Conservation (phyloP, 1,284 basidiomycete genomes). For the Naganishia sp. region DNA sequence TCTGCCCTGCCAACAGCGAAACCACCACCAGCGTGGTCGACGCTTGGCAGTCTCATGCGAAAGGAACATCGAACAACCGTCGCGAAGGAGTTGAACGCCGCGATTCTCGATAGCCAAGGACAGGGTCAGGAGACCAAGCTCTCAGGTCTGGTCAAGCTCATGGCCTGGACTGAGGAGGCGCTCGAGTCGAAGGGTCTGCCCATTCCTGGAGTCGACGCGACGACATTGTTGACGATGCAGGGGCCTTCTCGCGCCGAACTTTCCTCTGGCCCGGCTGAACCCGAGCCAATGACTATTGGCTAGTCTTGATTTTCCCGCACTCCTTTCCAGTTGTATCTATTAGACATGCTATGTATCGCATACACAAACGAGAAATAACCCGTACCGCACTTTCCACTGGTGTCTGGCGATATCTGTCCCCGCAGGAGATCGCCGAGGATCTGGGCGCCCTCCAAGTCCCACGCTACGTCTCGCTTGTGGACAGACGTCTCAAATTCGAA, state of each 20-base stretch:
- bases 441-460: no score
- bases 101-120: slow-evolving; percentile 85
- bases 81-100: slow-evolving; percentile 86
- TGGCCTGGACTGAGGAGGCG: slow-evolving; percentile 84
- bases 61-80: slow-evolving; percentile 87
- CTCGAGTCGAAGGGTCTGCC: slow-evolving; percentile 60
- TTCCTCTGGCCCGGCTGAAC: neutral
- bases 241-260: slow-evolving; percentile 7
- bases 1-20: slow-evolving; percentile 15
- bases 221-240: slow-evolving; percentile 22
- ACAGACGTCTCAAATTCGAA: no score
- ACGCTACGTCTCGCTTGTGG: no score
- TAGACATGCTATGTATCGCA: neutral
- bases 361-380: no score
- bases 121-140: slow-evolving; percentile 92
- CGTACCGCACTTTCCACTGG: no score
- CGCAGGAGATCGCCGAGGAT: no score
- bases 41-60: slow-evolving; percentile 63
- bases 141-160: slow-evolving; percentile 76
- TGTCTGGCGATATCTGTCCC: no score
- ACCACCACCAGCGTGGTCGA: slow-evolving; percentile 45
- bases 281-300: slow-evolving; percentile 15
- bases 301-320: neutral
- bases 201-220: slow-evolving; percentile 34
- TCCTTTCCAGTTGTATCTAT: neutral